Conservation (phyloP, 2,329 filamentous ascomycete species). For the Pseudocercospora musae region DNA sequence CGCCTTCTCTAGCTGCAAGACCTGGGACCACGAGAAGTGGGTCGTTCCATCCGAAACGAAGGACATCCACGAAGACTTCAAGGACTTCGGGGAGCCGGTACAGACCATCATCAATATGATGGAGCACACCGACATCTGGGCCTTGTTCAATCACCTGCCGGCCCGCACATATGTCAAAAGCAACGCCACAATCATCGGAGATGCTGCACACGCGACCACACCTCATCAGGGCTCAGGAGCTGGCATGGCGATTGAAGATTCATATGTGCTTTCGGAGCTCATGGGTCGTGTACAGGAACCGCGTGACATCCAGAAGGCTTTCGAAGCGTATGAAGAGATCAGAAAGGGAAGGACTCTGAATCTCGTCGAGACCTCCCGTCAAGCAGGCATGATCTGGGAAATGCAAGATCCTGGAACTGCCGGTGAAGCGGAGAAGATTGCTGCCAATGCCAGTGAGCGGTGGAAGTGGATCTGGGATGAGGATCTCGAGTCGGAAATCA, state of each 20-base stretch:
- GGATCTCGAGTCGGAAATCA: constrained; percentile 4
- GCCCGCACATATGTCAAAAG: constrained; percentile 39
- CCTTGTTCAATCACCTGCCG: constrained; percentile 36
- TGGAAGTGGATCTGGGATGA: constrained; percentile 9
- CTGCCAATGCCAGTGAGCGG: not conserved
- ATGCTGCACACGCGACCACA: constrained; percentile 41
- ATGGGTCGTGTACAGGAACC: not conserved
- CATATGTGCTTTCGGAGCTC: constrained; percentile 17
- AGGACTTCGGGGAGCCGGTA: constrained; percentile 14
- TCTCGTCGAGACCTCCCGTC: constrained; percentile 1
- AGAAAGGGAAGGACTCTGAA: constrained; percentile 1
- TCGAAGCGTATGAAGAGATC: constrained; percentile 6
- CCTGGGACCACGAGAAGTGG: constrained; percentile 22
- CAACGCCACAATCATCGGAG: constrained; percentile 44
- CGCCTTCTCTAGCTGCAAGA: constrained; percentile 18
- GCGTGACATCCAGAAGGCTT: not conserved
- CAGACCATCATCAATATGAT: constrained; percentile 19
- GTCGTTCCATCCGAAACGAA: not conserved
- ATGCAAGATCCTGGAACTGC: not conserved
- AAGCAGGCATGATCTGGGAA: constrained; percentile 7
- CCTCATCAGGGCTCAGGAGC: constrained; percentile 40
- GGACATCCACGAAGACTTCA: constrained; percentile 7
- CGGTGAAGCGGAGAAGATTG: constrained; percentile 1
- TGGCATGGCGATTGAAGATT: constrained; percentile 31
- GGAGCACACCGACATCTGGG: constrained; percentile 31